These are phyloP conservation scores for Peronospora destructor DNA, from an alignment of 352 stramenopile genomes.

Conservation along the genomic window DNA sequence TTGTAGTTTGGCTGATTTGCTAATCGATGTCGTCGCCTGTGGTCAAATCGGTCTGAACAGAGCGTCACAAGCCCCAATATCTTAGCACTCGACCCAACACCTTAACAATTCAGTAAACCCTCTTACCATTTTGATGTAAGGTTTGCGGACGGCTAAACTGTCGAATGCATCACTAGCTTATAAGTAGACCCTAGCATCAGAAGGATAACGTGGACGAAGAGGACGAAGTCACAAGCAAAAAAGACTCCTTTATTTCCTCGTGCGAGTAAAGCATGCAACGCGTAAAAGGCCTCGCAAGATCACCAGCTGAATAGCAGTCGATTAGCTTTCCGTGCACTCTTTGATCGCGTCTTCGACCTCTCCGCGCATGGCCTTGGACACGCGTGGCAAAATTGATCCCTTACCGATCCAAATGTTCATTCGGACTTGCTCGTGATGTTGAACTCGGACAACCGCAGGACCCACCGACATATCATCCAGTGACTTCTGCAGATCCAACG, in stretches of 20 bases:
- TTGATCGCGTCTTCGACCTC: conserved; percentile 51
- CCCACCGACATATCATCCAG: conserved; percentile 38
- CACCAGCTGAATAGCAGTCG: conserved; percentile 1
- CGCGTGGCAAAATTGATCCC: conserved; percentile 59
- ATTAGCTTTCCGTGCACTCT: conserved; percentile 16
- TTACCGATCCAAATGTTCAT: conserved; percentile 80
- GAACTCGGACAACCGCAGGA: conserved; percentile 49
- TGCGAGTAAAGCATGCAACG: conserved; percentile 41
- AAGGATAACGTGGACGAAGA: conserved; percentile 13
- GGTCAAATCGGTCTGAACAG: conserved; percentile 40
- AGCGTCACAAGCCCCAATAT: conserved; percentile 47
- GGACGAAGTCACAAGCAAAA: conserved; percentile 36
- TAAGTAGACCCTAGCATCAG: conserved; percentile 1
- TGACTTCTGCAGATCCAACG: conserved; percentile 25
- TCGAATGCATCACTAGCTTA: conserved; percentile 4
- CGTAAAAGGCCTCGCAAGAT: conserved; percentile 6
- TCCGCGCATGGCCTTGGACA: conserved; percentile 56
- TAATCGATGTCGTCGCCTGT: conserved; percentile 51
- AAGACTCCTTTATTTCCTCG: conserved; percentile 78
- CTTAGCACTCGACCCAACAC: conserved; percentile 28
- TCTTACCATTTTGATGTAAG: conserved; percentile 62
- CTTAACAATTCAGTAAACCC: background rate
- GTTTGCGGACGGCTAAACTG: conserved; percentile 47
- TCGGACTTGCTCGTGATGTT: conserved; percentile 33
- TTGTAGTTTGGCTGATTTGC: conserved; percentile 38